A percentile compares a stretch with the other conserved stretches of the same genome.
These are phyloP conservation scores for Phytophthora nicotianae DNA, from an alignment of 352 stramenopile genomes.

Conservation along the genomic window DNA sequence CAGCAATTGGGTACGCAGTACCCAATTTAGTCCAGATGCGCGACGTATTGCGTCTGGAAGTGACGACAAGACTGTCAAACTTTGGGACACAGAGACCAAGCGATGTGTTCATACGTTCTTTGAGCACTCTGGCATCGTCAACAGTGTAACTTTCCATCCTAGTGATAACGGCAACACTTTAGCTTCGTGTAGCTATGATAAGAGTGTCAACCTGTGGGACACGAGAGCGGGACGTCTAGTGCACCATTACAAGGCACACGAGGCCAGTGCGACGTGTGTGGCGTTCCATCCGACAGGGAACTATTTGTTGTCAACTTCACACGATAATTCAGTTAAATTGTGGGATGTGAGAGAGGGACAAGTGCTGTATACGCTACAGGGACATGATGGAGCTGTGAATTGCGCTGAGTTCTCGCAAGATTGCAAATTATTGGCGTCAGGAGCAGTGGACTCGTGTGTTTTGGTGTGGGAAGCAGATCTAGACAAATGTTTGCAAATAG, in stretches of 20 bases:
- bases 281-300: constrained; percentile 91
- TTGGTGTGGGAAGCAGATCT: constrained; percentile 88
- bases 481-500: constrained; percentile 74
- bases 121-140: constrained; percentile 87
- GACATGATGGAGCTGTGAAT: constrained; percentile 79
- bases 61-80: constrained; percentile 93
- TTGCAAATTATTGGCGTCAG: constrained; percentile 68
- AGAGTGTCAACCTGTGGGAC: constrained; percentile 89
- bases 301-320: constrained; percentile 90
- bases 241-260: constrained; percentile 93
- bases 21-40: constrained; percentile 80
- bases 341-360: constrained; percentile 94
- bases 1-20: constrained; percentile 92
- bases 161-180: constrained; percentile 64
- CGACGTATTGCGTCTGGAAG: constrained; percentile 72
- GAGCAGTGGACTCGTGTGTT: constrained; percentile 77
- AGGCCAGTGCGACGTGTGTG: constrained; percentile 78
- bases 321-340: constrained; percentile 91
- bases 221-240: constrained; percentile 76
- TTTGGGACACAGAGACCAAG: constrained; percentile 91
- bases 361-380: constrained; percentile 92
- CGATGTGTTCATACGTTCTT: constrained; percentile 85
- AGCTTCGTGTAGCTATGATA: constrained; percentile 70
- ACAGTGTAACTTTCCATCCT: constrained; percentile 86
- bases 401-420: constrained; percentile 76